Evolutionary conservation across 164 flowering plant genomes (phyloP), one percentile per base, ranked within the genome.

Genomic region (Macadamia tetraphylla): DNA sequence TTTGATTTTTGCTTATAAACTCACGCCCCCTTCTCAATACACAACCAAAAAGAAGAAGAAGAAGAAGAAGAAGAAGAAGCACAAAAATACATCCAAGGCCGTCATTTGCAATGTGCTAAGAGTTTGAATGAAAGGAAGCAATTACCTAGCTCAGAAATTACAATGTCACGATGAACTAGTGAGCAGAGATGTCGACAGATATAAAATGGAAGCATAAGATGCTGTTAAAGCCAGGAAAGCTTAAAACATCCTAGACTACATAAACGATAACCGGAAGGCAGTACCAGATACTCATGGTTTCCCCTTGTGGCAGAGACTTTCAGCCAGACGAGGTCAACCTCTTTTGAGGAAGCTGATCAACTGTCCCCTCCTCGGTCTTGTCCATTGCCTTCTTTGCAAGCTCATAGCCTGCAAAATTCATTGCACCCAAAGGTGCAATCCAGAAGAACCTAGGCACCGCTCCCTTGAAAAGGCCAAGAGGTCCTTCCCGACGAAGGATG

Each of bases 401-500:
- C 77, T 94, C 99, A 18, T 94, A 94, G 9, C 99, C 99, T 23
- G 99, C 99, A 80, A 94, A 94, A 71, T 94, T 94, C 96, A 94
- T 94, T 69, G 99, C 99, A 43, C 99, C 99, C 2, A 94, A 80
- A 6, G 99, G 99, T 46, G 99, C 99, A 53, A 95, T 89, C 99
- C 99, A 95, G 79, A 95, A 95, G 76, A 95, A 95, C 73, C 99
- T 80, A 14, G 99, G 99, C 14, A 92, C 75, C 58, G 96, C 98
- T 61, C 99, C 99, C 80, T 95, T 95, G 76, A 88, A 95, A 62
- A 95, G 75, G 52, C 99, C 99, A 1, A 90, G 83, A 14, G 99
- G 94, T 40, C 99, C 99, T 67, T 95, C 97, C 6, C 75, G 84
- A 9, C 83, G 94, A 14, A 95, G 88, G 67, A 95, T 92, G 9